Conservation (phyloP, 306 rosid genomes). For the Casuarina glauca region DNA sequence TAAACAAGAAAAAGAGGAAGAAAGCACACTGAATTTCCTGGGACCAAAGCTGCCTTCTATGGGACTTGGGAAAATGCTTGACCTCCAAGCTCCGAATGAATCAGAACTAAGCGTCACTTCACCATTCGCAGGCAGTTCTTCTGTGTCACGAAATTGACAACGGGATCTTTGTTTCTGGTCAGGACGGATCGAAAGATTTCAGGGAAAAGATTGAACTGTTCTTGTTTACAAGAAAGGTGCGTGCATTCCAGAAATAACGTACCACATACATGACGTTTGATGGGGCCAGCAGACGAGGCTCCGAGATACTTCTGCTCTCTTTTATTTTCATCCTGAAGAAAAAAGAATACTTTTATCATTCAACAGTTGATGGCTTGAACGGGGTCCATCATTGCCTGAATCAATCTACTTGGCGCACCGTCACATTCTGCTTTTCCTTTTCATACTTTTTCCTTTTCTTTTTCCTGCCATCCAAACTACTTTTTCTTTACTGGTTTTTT, state of each 20-base stretch:
- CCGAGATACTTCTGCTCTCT: slow-evolving; percentile 12
- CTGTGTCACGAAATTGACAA: no score
- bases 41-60: background rate
- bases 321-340: slow-evolving; percentile 31
- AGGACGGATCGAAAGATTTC: no score
- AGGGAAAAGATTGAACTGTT: no score
- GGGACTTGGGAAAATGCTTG: background rate
- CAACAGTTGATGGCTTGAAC: slow-evolving; percentile 41
- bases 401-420: slow-evolving; percentile 68
- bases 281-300: slow-evolving; percentile 33
- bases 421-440: slow-evolving; percentile 64
- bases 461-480: slow-evolving; percentile 50
- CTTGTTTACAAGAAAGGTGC: no score
- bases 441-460: slow-evolving; percentile 29
- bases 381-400: slow-evolving; percentile 50
- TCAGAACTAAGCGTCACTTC: no score
- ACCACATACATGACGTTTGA: background rate
- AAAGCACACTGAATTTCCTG: background rate
- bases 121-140: no score
- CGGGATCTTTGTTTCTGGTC: no score
- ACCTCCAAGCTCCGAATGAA: no score
- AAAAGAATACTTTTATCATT: slow-evolving; percentile 64
- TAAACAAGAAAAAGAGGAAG: background rate
- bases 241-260: background rate
- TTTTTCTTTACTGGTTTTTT: slow-evolving; percentile 69